phyloP scores from a whole-genome alignment of 768 basidiomycete species.

The Suillus paluster region DNA sequence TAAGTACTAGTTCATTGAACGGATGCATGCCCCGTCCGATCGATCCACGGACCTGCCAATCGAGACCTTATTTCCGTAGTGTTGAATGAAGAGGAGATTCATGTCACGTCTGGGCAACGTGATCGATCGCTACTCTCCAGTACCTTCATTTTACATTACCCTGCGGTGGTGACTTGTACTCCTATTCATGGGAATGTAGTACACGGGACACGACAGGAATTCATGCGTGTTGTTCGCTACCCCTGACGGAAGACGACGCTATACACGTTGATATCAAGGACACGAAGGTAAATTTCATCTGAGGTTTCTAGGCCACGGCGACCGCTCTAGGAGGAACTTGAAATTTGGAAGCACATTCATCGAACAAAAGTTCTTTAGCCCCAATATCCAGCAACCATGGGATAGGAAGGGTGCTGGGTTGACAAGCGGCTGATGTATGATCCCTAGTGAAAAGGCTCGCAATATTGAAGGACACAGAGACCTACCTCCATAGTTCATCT shows the following conservation, averaged over 20 bases:
- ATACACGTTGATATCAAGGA: too few species aligned
- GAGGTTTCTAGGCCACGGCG: constrained; percentile 8
- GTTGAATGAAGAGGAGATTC: not conserved
- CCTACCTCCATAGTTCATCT: constrained; percentile 73
- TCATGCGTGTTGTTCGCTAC: too few species aligned
- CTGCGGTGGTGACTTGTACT: too few species aligned
- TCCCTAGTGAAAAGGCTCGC: constrained; percentile 11
- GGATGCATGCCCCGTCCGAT: not conserved
- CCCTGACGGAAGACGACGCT: too few species aligned
- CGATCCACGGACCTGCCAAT: not conserved
- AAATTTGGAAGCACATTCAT: constrained; percentile 62
- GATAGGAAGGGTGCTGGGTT: constrained; percentile 66
- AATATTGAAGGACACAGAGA: constrained; percentile 17
- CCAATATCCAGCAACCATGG: constrained; percentile 67
- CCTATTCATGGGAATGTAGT: not conserved
- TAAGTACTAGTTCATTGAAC: not conserved
- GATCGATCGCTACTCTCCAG: not conserved
- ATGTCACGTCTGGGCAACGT: not conserved
- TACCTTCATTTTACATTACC: not conserved
- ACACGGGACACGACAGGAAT: not conserved
- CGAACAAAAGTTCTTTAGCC: constrained; percentile 67
- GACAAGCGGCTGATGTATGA: constrained; percentile 41
- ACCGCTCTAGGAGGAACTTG: constrained; percentile 58
- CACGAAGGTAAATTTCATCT: not conserved
- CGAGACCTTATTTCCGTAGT: not conserved